Evolutionary conservation across 2,329 filamentous ascomycete genomes (phyloP).

Genomic region (Scedosporium boydii): DNA sequence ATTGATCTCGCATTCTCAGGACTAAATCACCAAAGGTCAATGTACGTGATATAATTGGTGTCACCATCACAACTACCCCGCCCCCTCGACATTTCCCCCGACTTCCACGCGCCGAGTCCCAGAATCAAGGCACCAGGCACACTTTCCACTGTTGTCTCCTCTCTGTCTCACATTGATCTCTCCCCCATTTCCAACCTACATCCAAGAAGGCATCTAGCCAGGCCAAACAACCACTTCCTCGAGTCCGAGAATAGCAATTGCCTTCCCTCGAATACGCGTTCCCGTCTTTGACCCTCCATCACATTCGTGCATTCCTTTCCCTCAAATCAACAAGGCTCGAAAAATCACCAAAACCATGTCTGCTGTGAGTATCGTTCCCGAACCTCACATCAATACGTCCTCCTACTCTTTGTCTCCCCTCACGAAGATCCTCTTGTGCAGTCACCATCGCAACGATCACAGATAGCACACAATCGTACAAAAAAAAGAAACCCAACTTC

Average conservation of each 20-base stretch:
- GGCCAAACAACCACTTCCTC: too few species aligned
- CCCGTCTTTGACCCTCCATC: background rate
- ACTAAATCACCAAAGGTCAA: background rate
- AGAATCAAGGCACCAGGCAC: constrained; percentile 2
- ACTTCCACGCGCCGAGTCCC: background rate
- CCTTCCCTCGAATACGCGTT: background rate
- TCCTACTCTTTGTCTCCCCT: background rate
- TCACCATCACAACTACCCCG: background rate
- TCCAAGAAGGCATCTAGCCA: too few species aligned
- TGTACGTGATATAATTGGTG: background rate
- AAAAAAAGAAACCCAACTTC: background rate
- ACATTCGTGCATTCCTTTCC: background rate
- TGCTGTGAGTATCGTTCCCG: background rate
- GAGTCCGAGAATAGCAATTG: background rate
- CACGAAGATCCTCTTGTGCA: background rate
- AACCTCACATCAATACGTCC: background rate
- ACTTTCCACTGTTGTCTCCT: background rate
- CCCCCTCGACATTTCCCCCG: background rate
- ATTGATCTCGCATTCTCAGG: background rate
- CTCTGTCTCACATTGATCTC: background rate
- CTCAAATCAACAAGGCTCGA: background rate
- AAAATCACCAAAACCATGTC: background rate
- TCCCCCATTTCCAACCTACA: background rate
- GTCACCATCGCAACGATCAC: too few species aligned
- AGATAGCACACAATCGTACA: too few species aligned